phyloP scores from a whole-genome alignment of 2,329 filamentous ascomycete species.

The Sporothrix euskadiensis region DNA sequence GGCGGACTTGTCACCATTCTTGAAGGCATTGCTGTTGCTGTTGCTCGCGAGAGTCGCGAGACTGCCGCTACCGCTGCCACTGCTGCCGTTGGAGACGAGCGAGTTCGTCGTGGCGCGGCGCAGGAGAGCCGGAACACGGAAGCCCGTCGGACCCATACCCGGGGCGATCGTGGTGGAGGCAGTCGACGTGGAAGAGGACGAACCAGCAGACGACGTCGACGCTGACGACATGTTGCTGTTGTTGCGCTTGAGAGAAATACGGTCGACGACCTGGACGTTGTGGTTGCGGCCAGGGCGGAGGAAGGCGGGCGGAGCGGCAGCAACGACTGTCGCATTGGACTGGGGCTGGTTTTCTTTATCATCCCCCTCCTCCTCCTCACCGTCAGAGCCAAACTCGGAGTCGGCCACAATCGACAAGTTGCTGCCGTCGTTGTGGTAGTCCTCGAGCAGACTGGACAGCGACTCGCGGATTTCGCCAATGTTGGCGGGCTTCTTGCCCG shows the following conservation, averaged over 20 bases:
- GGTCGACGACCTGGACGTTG: slow-evolving; percentile 67
- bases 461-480: slow-evolving; percentile 81
- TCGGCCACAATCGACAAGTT: slow-evolving; percentile 49
- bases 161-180: slow-evolving; percentile 38
- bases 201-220: background rate
- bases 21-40: background rate
- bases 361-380: slow-evolving; percentile 49
- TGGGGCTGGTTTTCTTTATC: slow-evolving; percentile 20
- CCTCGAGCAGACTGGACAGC: slow-evolving; percentile 79
- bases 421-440: slow-evolving; percentile 53
- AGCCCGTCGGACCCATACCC: slow-evolving; percentile 43
- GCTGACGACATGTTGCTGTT: slow-evolving; percentile 37
- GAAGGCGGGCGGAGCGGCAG: slow-evolving; percentile 33
- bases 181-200: slow-evolving; percentile 35
- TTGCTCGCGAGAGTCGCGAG: background rate
- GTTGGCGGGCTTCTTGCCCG: slow-evolving; percentile 67
- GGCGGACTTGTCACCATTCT: slow-evolving; percentile 36
- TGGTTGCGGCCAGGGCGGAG: slow-evolving; percentile 37
- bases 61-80: slow-evolving; percentile 33
- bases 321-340: background rate
- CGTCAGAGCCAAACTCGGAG: slow-evolving; percentile 46
- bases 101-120: slow-evolving; percentile 72
- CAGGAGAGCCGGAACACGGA: slow-evolving; percentile 70
- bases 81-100: slow-evolving; percentile 45
- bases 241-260: slow-evolving; percentile 67